A percentile compares a stretch with the other conserved stretches of the same genome.
Evolutionary conservation across 306 rosid genomes (phyloP).

Genomic region (Arachis stenosperma): DNA sequence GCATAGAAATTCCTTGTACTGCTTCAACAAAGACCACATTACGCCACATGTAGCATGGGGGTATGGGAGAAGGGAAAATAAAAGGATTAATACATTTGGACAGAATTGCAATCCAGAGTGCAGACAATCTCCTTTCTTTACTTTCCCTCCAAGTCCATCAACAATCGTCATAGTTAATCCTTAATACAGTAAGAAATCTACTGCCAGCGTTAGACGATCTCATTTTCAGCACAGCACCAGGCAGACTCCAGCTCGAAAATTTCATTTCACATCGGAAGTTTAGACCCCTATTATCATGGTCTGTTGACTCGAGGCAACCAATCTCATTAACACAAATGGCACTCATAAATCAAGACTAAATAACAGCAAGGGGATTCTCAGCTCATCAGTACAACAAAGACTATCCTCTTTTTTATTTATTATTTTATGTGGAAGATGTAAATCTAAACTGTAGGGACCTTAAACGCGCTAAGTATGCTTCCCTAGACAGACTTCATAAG

Average conservation of each 20-base stretch:
- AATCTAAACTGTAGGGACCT: background rate
- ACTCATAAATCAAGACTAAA: background rate
- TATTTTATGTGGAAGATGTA: background rate
- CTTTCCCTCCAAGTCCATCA: conserved; percentile 1
- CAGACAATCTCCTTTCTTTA: background rate
- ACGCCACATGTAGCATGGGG: conserved; percentile 8
- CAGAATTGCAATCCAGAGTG: background rate
- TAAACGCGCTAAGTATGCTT: background rate
- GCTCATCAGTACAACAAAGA: background rate
- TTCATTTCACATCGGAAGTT: background rate
- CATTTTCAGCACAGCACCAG: background rate
- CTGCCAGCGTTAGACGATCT: conserved; percentile 16
- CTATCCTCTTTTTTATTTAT: background rate
- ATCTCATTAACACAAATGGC: conserved; percentile 7
- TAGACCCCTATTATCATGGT: background rate
- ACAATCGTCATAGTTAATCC: conserved; percentile 4
- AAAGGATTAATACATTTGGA: conserved; percentile 8
- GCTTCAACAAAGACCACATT: conserved; percentile 14
- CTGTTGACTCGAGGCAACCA: background rate
- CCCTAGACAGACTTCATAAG: background rate
- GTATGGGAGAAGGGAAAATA: background rate
- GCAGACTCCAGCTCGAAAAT: background rate
- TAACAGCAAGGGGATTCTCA: background rate
- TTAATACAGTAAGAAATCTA: conserved; percentile 32
- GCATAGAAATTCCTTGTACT: background rate